These are phyloP conservation scores for Gossypium australe DNA, from an alignment of 345 rosid genomes.

Conservation along the genomic window DNA sequence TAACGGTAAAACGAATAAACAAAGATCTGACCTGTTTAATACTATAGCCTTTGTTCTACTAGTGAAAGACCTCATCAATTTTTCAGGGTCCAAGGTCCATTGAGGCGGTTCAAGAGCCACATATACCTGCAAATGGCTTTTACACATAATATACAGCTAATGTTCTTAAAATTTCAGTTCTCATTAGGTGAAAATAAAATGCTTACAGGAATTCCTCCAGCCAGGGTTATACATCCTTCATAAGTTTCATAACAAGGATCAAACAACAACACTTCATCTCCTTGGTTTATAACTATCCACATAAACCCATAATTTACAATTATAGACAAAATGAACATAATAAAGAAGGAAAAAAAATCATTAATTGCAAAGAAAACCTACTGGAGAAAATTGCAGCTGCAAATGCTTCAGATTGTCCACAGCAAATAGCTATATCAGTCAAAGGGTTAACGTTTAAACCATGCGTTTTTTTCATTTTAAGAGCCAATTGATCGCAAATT, in stretches of 20 bases:
- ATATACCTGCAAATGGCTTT: slow-evolving; percentile 34
- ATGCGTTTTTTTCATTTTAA: slow-evolving; percentile 28
- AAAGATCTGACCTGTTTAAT: slow-evolving; percentile 46
- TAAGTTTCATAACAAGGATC: slow-evolving; percentile 57
- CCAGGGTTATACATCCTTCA: slow-evolving; percentile 41
- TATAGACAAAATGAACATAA: neutral
- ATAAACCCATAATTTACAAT: neutral
- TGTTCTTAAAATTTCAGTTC: neutral
- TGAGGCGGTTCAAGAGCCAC: slow-evolving; percentile 52
- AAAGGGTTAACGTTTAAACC: slow-evolving; percentile 43
- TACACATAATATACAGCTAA: neutral
- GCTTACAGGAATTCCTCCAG: slow-evolving; percentile 57
- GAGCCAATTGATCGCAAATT: slow-evolving; percentile 44
- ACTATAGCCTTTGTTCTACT: slow-evolving; percentile 43
- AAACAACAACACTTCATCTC: slow-evolving; percentile 59
- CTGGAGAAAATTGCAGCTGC: slow-evolving; percentile 52
- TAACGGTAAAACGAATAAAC: no score
- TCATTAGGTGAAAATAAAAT: neutral
- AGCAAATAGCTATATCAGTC: slow-evolving; percentile 51
- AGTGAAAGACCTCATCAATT: slow-evolving; percentile 40
- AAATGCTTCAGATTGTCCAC: slow-evolving; percentile 69
- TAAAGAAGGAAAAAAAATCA: neutral
- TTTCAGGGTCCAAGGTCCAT: slow-evolving; percentile 43
- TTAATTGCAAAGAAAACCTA: slow-evolving; percentile 15
- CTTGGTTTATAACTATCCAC: slow-evolving; percentile 39